Percentiles rank a stretch among this genome's conserved stretches.
phyloP scores from a whole-genome alignment of 1,284 basidiomycete genomes.

The Fomitopsis palustris region DNA sequence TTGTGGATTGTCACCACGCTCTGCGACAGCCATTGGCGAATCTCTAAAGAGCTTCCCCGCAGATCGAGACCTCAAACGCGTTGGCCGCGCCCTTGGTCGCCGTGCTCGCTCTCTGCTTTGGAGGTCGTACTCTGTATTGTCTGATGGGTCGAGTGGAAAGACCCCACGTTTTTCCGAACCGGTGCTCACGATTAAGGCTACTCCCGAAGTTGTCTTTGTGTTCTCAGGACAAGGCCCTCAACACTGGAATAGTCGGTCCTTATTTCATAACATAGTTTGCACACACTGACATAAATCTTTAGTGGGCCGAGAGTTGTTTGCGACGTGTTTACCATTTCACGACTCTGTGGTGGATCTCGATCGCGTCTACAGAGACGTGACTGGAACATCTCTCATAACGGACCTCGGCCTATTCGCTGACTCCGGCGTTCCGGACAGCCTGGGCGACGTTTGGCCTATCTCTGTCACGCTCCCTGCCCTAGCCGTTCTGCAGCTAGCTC shows the following conservation, averaged over 20 bases:
- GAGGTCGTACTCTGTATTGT: conserved; percentile 22
- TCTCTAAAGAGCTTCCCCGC: conserved; percentile 26
- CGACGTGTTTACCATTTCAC: conserved; percentile 31
- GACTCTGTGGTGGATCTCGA: conserved; percentile 35
- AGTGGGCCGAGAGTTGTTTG: conserved; percentile 41
- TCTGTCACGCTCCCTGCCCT: conserved; percentile 34
- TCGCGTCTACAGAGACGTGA: conserved; percentile 23
- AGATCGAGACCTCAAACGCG: neutral
- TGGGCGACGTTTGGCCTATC: conserved; percentile 32
- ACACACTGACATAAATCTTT: neutral
- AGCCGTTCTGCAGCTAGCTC: conserved; percentile 40
- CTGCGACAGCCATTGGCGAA: conserved; percentile 22
- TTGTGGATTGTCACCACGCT: conserved; percentile 31
- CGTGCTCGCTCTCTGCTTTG: conserved; percentile 33
- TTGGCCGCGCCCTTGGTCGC: conserved; percentile 18
- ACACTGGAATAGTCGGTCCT: conserved; percentile 5
- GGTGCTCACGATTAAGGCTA: conserved; percentile 19
- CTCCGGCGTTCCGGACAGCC: neutral
- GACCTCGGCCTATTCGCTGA: conserved; percentile 30
- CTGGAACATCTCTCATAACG: conserved; percentile 33
- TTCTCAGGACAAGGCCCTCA: conserved; percentile 8
- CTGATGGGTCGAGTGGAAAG: neutral
- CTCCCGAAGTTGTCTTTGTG: conserved; percentile 29
- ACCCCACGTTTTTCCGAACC: conserved; percentile 21
- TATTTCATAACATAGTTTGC: neutral